Base-by-base conservation (phyloP, 164 flowering plant species). In the Akebia trifoliata region DNA sequence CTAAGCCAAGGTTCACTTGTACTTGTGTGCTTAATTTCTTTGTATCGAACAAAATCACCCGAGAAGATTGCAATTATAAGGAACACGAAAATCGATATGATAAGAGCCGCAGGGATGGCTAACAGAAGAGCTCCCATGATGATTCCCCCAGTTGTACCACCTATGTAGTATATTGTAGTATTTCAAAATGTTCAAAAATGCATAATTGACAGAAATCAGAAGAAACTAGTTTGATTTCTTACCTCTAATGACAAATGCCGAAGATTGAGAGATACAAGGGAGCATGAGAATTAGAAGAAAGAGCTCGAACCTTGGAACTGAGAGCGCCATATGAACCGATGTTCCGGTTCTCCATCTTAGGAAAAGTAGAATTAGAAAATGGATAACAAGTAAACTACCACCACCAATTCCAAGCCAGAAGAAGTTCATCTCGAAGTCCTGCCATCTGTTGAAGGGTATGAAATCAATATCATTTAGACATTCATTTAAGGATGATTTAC, bases 191-290 rank as follows among this genome's bases (percentile, higher is more conserved):
- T 20, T 47, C 1, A 22, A 11, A 21, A 18, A 43, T 18, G 20
- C 28, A 34, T 25, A 40, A 52, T 11, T n/a, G 39, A 26, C 10
- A 20, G 11, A 50, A 42, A 36, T 17, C 4, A 14, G 22, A 6
- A 40, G 20, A 44, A 11, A 26, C 9, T 15, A 14, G 49, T 24
- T 7, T 3, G 10, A 12, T 37, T 22, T 22, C 50, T 55, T 67
- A 83, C 88, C 88, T 75, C 66, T 72, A 36, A 83, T 67, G 56
- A 76, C 72, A 63, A 80, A 83, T 35, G 83, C 67, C 9, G 88
- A 68, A 32, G 88, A 70, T 56, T 83, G 83, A 58, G 75, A 74
- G 56, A 78, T 64, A 56, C 82, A 80, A 59, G 83, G 85, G 15
- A 83, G 72, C 64, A 57, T 49, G 58, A 83, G 74, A 54, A 77